Conservation (phyloP, 2,329 filamentous ascomycete genomes). For the Stenocarpella maydis region DNA sequence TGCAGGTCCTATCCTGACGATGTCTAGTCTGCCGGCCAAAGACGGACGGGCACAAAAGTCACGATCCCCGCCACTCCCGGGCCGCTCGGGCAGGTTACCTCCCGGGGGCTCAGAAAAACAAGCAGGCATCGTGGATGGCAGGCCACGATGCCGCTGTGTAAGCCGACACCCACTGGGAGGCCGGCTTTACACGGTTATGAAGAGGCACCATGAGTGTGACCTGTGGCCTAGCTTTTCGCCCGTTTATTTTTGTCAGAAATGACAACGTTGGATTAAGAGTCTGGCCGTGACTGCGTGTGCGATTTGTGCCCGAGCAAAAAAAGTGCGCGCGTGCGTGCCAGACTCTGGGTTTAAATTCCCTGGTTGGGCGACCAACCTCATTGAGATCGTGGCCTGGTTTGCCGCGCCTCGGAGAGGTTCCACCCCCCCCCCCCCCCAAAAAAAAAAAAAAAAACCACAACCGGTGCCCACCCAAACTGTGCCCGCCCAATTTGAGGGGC, state of each 20-base stretch:
- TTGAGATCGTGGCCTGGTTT: slow-evolving; percentile 32
- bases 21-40: neutral
- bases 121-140: neutral
- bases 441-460: no score
- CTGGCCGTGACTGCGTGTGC: neutral
- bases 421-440: no score
- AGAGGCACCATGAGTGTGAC: slow-evolving; percentile 12
- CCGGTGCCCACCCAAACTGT: no score
- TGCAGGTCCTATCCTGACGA: neutral
- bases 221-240: slow-evolving; percentile 24
- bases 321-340: neutral
- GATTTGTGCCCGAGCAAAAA: no score
- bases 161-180: neutral
- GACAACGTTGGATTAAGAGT: neutral
- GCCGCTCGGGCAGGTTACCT: neutral
- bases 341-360: slow-evolving; percentile 32
- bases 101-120: neutral
- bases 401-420: slow-evolving; percentile 33
- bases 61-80: neutral
- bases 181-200: neutral
- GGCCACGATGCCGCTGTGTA: neutral
- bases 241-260: slow-evolving; percentile 27
- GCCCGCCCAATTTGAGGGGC: neutral
- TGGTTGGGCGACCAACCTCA: slow-evolving; percentile 34
- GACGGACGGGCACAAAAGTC: neutral